Percentiles rank a stretch among this genome's conserved stretches.
phyloP scores from a whole-genome alignment of 768 basidiomycete genomes.

The Hypholoma sublateritium region DNA sequence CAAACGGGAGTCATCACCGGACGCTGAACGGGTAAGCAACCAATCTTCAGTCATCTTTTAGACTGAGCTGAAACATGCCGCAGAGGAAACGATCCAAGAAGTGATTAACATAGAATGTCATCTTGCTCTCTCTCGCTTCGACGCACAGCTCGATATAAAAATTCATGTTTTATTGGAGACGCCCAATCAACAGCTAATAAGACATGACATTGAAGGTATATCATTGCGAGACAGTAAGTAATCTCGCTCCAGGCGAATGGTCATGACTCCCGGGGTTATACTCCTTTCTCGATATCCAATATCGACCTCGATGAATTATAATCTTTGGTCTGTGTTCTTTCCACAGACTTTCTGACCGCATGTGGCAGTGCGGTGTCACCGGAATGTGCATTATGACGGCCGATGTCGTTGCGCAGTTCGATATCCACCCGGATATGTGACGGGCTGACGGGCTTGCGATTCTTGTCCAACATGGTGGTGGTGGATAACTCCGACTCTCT shows the following conservation, averaged over 20 bases:
- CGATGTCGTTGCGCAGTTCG: background rate
- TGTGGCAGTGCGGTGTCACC: background rate
- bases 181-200: too few relatives aligned
- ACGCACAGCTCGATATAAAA: too few relatives aligned
- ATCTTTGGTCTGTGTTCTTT: background rate
- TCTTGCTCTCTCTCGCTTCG: too few relatives aligned
- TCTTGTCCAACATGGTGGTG: background rate
- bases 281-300: background rate
- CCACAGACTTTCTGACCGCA: background rate
- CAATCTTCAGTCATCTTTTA: background rate
- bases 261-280: too few relatives aligned
- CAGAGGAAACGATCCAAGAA: too few relatives aligned
- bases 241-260: too few relatives aligned
- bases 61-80: background rate
- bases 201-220: too few relatives aligned
- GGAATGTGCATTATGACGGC: background rate
- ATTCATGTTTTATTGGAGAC: too few relatives aligned
- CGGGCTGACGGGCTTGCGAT: background rate
- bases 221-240: too few relatives aligned
- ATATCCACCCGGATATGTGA: background rate
- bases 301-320: background rate
- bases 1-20: conserved; percentile 13
- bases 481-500: background rate
- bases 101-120: too few relatives aligned
- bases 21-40: conserved; percentile 9